phyloP scores from a whole-genome alignment of 208 protist genomes.

The Entamoeba dispar region DNA sequence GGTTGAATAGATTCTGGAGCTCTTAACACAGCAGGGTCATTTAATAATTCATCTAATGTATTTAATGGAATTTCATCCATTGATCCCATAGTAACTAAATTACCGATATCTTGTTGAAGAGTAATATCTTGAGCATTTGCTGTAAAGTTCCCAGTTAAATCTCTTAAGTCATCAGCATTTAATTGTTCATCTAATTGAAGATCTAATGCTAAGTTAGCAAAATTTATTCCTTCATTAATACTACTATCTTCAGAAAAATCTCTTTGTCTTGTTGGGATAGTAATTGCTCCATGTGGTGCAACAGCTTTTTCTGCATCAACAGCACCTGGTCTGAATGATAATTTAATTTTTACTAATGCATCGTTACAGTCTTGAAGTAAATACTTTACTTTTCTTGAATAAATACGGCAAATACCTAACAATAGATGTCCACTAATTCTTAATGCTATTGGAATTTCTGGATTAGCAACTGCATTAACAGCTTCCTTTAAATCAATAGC shows the following conservation, averaged over 20 bases:
- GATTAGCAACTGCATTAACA: constrained; percentile 63
- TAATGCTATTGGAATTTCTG: constrained; percentile 68
- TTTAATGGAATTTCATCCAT: neutral
- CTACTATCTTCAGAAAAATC: neutral
- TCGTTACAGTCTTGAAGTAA: constrained; percentile 44
- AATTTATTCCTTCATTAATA: neutral
- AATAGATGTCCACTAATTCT: constrained; percentile 75
- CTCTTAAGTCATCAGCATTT: neutral
- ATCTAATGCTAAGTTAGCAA: neutral
- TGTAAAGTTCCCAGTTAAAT: neutral
- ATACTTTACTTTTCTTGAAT: constrained; percentile 62
- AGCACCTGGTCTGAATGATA: constrained; percentile 32
- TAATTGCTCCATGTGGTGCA: constrained; percentile 15
- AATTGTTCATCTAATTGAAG: constrained; percentile 4
- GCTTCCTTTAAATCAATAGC: constrained; percentile 62
- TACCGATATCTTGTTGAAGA: neutral
- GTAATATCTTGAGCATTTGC: neutral
- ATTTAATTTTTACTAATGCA: constrained; percentile 44
- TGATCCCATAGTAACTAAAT: neutral
- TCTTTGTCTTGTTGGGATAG: constrained; percentile 7
- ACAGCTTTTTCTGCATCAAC: constrained; percentile 7
- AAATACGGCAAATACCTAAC: constrained; percentile 80
- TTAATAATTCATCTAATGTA: neutral
- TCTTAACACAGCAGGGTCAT: neutral
- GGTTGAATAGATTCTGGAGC: neutral